Percentiles rank a stretch among this genome's conserved stretches.
Evolutionary conservation across 768 basidiomycete genomes (phyloP).

Genomic region (Mycena amicta): DNA sequence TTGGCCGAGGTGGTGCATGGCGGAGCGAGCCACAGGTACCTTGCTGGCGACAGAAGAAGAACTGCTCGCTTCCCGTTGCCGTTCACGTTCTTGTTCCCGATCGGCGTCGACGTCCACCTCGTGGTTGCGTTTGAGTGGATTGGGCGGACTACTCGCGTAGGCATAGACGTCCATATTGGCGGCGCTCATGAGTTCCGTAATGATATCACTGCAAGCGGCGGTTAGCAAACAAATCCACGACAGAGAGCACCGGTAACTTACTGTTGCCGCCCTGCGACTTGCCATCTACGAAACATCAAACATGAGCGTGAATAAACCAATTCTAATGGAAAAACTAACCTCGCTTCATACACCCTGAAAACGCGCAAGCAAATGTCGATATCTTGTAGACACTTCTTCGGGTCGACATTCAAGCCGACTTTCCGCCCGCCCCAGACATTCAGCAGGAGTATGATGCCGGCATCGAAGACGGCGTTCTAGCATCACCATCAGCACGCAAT

Average conservation of each 20-base stretch:
- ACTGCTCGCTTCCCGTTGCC: background rate
- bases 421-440: slow-evolving; percentile 17
- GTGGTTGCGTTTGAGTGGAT: slow-evolving; percentile 12
- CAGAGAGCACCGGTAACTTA: background rate
- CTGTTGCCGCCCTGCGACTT: slow-evolving; percentile 20
- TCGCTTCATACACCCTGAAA: slow-evolving; percentile 12
- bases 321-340: background rate
- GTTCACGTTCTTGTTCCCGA: background rate
- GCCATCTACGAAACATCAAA: slow-evolving; percentile 12
- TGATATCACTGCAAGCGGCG: slow-evolving; percentile 12
- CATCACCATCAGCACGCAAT: background rate
- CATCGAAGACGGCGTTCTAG: slow-evolving; percentile 4
- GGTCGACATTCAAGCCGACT: slow-evolving; percentile 10
- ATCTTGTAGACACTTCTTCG: slow-evolving; percentile 18
- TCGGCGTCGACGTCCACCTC: slow-evolving; percentile 1
- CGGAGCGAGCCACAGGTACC: background rate
- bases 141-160: slow-evolving; percentile 4
- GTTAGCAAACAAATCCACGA: background rate
- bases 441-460: slow-evolving; percentile 3
- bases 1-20: background rate
- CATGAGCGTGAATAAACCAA: background rate
- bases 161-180: slow-evolving; percentile 5
- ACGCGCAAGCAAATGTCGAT: slow-evolving; percentile 15
- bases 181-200: slow-evolving; percentile 20
- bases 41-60: background rate